Percentiles rank a stretch among this genome's conserved stretches.
phyloP scores from a whole-genome alignment of 2,329 filamentous ascomycete genomes.

The Aureobasidium sp. region DNA sequence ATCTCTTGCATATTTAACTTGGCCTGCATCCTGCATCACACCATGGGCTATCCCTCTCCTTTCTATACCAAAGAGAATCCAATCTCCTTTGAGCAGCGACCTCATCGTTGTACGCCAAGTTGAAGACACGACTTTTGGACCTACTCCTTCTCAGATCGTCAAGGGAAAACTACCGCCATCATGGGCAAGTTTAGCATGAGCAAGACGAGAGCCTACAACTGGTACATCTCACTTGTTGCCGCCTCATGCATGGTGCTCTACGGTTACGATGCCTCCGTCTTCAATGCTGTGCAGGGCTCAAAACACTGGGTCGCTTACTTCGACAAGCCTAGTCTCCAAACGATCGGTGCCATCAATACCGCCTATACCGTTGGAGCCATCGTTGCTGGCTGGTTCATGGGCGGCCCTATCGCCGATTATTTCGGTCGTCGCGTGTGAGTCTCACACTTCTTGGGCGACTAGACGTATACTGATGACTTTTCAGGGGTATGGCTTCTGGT shows the following conservation, averaged over 20 bases:
- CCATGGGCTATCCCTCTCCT: background rate
- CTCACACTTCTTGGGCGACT: background rate
- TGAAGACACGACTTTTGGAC: too few species aligned
- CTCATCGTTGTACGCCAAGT: background rate
- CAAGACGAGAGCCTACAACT: constrained; percentile 41
- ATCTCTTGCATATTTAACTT: background rate
- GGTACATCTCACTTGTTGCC: constrained; percentile 62
- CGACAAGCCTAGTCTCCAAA: constrained; percentile 40
- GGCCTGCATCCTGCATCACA: background rate
- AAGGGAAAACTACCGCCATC: background rate
- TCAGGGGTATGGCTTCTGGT: constrained; percentile 54
- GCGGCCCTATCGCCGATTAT: constrained; percentile 48
- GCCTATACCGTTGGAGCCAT: constrained; percentile 66
- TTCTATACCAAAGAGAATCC: background rate
- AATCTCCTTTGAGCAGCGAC: background rate
- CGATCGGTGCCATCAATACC: constrained; percentile 56
- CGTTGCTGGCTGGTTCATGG: constrained; percentile 62
- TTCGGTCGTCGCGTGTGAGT: constrained; percentile 18
- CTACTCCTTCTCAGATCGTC: background rate
- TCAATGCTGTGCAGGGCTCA: constrained; percentile 64
- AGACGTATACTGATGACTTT: background rate
- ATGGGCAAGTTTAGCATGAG: constrained; percentile 20
- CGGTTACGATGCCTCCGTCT: constrained; percentile 67
- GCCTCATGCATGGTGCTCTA: constrained; percentile 70
- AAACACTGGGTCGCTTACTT: constrained; percentile 61